Percentiles rank a stretch among this genome's conserved stretches.
Evolutionary conservation across 257 asterid species (phyloP).

Genomic region (Vinca minor): DNA sequence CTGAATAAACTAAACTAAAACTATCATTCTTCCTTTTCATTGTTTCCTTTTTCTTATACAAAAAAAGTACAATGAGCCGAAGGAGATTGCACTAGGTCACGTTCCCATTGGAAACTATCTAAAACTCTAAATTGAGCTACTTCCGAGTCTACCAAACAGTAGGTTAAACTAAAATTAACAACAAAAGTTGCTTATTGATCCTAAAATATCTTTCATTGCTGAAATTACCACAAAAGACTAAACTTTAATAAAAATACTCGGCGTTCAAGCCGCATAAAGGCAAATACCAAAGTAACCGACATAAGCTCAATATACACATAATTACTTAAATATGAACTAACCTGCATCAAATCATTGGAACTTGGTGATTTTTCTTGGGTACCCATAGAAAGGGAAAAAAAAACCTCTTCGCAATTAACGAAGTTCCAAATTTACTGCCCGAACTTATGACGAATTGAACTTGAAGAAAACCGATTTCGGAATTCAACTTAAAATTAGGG

Average conservation of each 20-base stretch:
- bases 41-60: not conserved
- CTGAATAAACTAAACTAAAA: not conserved
- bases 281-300: not conserved
- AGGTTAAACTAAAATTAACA: not conserved
- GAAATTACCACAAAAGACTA: not conserved
- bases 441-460: conserved; percentile 19
- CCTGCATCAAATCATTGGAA: conserved; percentile 35
- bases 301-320: not conserved
- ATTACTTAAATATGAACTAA: not conserved
- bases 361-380: conserved; percentile 34
- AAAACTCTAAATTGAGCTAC: not conserved
- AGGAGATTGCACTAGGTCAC: too few species aligned
- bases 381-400: conserved; percentile 37
- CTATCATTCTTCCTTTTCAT: not conserved
- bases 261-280: not conserved
- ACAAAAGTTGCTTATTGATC: not conserved
- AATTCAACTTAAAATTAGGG: conserved; percentile 45
- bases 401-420: conserved; percentile 2
- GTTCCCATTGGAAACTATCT: not conserved
- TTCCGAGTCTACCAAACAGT: not conserved
- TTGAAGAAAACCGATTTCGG: conserved; percentile 14
- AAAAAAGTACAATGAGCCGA: not conserved
- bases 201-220: not conserved
- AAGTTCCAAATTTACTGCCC: conserved; percentile 26
- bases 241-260: not conserved